phyloP scores from a whole-genome alignment of 1,139 yeast genomes.

The Saccharomyces pastorianus region DNA sequence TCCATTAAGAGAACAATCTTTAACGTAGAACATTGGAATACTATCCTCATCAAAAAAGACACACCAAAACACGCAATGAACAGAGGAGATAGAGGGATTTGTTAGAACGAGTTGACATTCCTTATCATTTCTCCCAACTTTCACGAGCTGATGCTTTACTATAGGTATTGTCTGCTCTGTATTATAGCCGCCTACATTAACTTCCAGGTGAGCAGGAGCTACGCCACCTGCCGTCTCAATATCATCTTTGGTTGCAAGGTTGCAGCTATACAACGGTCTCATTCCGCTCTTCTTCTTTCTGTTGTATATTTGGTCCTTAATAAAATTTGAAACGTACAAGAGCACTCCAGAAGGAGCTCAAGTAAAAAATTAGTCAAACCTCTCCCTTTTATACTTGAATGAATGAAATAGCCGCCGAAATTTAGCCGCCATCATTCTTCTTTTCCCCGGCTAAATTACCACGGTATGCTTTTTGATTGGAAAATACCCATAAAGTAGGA shows the following conservation, averaged over 20 bases:
- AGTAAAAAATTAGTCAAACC: neutral
- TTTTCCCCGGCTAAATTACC: neutral
- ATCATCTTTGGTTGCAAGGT: neutral
- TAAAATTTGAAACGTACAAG: neutral
- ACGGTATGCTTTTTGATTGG: neutral
- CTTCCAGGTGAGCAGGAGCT: neutral
- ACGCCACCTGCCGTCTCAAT: neutral
- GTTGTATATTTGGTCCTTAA: neutral
- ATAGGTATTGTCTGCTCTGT: conserved; percentile 4
- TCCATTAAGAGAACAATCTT: conserved; percentile 51
- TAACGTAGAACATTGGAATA: conserved; percentile 43
- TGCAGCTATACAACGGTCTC: neutral
- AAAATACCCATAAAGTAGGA: too few relatives aligned
- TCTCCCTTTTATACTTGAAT: neutral
- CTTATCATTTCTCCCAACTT: conserved; percentile 32
- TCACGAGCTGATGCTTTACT: conserved; percentile 20
- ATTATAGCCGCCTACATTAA: neutral
- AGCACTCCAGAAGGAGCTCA: neutral
- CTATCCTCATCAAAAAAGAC: conserved; percentile 44
- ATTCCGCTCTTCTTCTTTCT: neutral
- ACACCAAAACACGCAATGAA: conserved; percentile 44
- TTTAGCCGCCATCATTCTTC: neutral
- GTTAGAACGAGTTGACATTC: conserved; percentile 29
- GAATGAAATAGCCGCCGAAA: neutral
- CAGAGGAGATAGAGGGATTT: conserved; percentile 36